Conservation (phyloP, 805 yeast species). For the Ogataea kodamae region DNA sequence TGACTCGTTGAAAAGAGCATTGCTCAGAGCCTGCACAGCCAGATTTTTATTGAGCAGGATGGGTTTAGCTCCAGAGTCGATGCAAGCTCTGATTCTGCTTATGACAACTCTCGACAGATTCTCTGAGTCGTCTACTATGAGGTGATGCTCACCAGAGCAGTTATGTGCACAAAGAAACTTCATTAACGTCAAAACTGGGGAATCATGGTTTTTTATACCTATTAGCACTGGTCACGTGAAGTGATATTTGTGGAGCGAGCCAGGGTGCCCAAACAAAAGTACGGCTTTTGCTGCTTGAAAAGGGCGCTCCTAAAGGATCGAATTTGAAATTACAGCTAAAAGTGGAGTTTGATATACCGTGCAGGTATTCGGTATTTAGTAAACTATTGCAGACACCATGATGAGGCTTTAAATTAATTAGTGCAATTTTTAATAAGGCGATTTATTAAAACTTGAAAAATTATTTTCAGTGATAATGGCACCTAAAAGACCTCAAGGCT, state of each 20-base stretch:
- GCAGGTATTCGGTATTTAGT: too few relatives aligned
- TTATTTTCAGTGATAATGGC: slow-evolving; percentile 38
- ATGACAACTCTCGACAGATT: slow-evolving; percentile 36
- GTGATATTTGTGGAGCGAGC: slow-evolving; percentile 4
- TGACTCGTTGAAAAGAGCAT: slow-evolving; percentile 15
- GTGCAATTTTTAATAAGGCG: not conserved
- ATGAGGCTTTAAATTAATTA: not conserved
- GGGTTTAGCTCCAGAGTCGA: slow-evolving; percentile 55
- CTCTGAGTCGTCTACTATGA: slow-evolving; percentile 51
- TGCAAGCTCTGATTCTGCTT: slow-evolving; percentile 44
- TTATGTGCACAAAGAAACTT: slow-evolving; percentile 40
- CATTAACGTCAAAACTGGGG: slow-evolving; percentile 4
- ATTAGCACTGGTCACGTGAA: slow-evolving; percentile 11
- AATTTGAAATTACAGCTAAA: too few relatives aligned
- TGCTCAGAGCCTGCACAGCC: slow-evolving; percentile 14
- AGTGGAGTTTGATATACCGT: too few relatives aligned
- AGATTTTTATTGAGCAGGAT: slow-evolving; percentile 40
- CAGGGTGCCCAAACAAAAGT: not conserved
- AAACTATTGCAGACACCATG: too few relatives aligned
- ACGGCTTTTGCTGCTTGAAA: too few relatives aligned
- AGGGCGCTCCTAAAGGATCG: too few relatives aligned
- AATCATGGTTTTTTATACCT: slow-evolving; percentile 3
- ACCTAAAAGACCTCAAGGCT: slow-evolving; percentile 59
- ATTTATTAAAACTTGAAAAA: slow-evolving; percentile 10
- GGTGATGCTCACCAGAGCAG: slow-evolving; percentile 49